Base-by-base conservation (phyloP, 139 green algal genomes). In the Chlorella sp. region DNA sequence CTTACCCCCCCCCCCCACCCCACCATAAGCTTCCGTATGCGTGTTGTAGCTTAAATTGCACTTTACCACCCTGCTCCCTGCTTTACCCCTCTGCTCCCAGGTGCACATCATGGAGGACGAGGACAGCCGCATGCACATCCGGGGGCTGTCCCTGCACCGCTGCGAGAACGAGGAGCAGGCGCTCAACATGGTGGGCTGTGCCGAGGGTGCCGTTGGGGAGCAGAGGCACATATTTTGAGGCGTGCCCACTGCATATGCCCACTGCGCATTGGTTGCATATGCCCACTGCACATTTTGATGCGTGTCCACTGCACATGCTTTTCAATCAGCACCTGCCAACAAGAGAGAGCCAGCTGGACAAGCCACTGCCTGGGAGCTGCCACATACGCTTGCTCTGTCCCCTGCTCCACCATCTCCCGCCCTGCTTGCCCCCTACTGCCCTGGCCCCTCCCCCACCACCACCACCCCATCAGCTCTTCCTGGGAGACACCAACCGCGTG, bases 61-160 rank as follows among this genome's bases (percentile, higher is more conserved):
- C 71, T 1, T 37, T 28, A 39, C 39, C 69, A 36, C 69, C 69
- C 21, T 21, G 30, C 39, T 61, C 14, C 36, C 7, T 0, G 4
- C 37, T 36, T 7, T 60, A 2, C 48, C 40, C 36, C 40, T 34
- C 40, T 11, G 34, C 28, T 19, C n/a, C 15, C 96, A 96, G 93
- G 95, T 99, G 57, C 96, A 98, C 77, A 98, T 99, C 93, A 99
- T 99, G 95, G 98, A 97, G 91, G 97, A 99, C 86, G 85, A 93
- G 34, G 97, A 96, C 89, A 96, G 96, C 84, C 95, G 97, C 92
- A 97, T 99, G 24, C 95, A 92, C 5, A 95, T 99, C 14, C 89
- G 93, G 22, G 96, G 97, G 86, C 89, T 99, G 37, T 95, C 90
- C 26, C 89, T 95, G 57, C 95, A 98, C 91, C 86, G 92, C 24